Evolutionary conservation across 108 stramenopile genomes (phyloP).

Genomic region (Epithemia pelagica): DNA sequence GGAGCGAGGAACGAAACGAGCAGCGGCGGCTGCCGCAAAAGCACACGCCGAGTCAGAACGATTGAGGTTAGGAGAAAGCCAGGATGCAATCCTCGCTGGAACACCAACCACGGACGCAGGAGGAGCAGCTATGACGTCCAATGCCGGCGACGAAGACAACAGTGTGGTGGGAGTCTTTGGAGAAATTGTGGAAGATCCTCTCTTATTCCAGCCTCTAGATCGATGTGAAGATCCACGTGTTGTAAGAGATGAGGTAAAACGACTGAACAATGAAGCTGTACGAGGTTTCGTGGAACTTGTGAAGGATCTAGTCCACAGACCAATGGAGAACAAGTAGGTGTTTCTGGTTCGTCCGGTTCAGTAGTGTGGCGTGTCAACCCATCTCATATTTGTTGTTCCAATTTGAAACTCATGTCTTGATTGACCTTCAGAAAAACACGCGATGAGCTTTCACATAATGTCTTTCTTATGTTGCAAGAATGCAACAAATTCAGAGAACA

Average conservation of each 20-base stretch:
- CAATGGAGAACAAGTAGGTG: slow-evolving; percentile 75
- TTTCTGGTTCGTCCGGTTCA: background rate
- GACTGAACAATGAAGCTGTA: slow-evolving; percentile 59
- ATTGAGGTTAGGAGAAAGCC: slow-evolving; percentile 25
- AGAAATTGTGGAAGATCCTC: slow-evolving; percentile 83
- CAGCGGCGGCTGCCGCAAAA: slow-evolving; percentile 31
- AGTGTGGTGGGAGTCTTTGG: slow-evolving; percentile 81
- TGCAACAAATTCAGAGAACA: slow-evolving; percentile 88
- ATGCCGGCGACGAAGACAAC: slow-evolving; percentile 43
- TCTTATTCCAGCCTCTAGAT: slow-evolving; percentile 49
- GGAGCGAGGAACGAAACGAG: slow-evolving; percentile 62
- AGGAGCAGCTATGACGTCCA: slow-evolving; percentile 1
- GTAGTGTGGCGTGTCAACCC: too few relatives aligned
- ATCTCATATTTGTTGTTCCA: too few relatives aligned
- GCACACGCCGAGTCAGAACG: slow-evolving; percentile 48
- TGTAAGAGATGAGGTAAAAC: slow-evolving; percentile 66
- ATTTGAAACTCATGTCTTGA: background rate
- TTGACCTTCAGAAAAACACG: slow-evolving; percentile 37
- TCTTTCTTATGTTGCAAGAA: slow-evolving; percentile 83
- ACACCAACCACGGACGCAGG: background rate
- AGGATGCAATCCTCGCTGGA: slow-evolving; percentile 38
- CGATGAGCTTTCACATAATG: slow-evolving; percentile 76
- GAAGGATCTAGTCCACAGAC: slow-evolving; percentile 65
- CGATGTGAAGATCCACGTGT: slow-evolving; percentile 60
- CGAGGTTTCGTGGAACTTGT: slow-evolving; percentile 61